Evolutionary conservation across 2,329 filamentous ascomycete species (phyloP), one percentile per base, ranked within the genome.

Genomic region (Fusarium vanettenii): DNA sequence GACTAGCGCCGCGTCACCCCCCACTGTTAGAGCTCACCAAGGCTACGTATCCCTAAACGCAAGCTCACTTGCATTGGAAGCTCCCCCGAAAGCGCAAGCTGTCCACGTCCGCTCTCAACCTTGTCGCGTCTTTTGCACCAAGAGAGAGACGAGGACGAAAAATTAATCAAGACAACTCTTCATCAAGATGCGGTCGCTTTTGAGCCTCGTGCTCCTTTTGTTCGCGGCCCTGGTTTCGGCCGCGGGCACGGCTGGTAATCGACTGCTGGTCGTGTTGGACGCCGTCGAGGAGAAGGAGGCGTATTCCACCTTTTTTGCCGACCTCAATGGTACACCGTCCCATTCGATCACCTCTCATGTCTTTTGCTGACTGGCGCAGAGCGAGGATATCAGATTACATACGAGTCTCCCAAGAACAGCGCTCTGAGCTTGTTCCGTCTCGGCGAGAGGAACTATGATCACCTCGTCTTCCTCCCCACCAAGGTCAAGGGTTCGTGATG

Each of bases 371-470:
- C 63, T 55, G 56, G 65, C 71, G 72, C 71, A 98, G 97, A 87
- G 78, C 92, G 97, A 82, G 96, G 95, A 75, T 98, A 94, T 84
- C 87, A 92, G 70, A 87, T 98, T 77, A 89, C 90, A 41, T 95
- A 95, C 82, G 91, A 95, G 82, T 95, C 95, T 9, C 94, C 95
- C 71, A 97, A 97, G 86, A 93, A 91, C 82, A 91, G 95, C 63
- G 87, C 88, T 60, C 86, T 98, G 79, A 89, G 90, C 61, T 88
- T 99, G 76, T 97, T 98, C 87, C 88, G 91, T 81, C 91, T 97
- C 74, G 97, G 96, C 81, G 94, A 97, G 86, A 92, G 93, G 82
- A 91, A 90, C 73, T 98, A 95, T 85, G 96, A 98, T 85, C 96
- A 99, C 85, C 86, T 98, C 75, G 84, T 98, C 74, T 89, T 99